phyloP scores from a whole-genome alignment of 179 eudicot species.

The Drosera spatulata region DNA sequence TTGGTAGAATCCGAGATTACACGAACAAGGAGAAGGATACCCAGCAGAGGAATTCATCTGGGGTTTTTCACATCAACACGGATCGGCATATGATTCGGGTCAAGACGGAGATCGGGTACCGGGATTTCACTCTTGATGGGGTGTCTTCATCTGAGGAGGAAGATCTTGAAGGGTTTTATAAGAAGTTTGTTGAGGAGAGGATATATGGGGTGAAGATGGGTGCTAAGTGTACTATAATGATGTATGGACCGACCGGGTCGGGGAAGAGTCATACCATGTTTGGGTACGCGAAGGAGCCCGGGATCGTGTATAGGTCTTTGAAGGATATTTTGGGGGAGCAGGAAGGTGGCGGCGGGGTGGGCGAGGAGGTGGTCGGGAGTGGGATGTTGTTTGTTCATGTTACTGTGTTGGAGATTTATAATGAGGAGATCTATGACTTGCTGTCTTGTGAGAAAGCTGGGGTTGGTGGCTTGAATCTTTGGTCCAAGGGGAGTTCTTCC shows the following conservation, averaged over 20 bases:
- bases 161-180: slow-evolving; percentile 71
- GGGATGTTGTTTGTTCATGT: slow-evolving; percentile 60
- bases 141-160: slow-evolving; percentile 70
- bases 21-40: slow-evolving; percentile 20
- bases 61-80: slow-evolving; percentile 27
- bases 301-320: slow-evolving; percentile 77
- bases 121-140: slow-evolving; percentile 80
- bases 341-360: slow-evolving; percentile 6
- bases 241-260: slow-evolving; percentile 80
- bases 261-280: slow-evolving; percentile 87
- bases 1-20: slow-evolving; percentile 64
- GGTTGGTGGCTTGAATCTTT: slow-evolving; percentile 62
- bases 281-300: slow-evolving; percentile 62
- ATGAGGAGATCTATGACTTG: slow-evolving; percentile 92
- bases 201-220: slow-evolving; percentile 88
- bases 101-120: slow-evolving; percentile 64
- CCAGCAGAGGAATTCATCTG: slow-evolving; percentile 18
- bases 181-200: slow-evolving; percentile 54
- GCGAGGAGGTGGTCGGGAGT: background rate
- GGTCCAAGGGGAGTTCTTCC: slow-evolving; percentile 78
- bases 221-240: slow-evolving; percentile 65
- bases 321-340: slow-evolving; percentile 59
- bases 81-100: slow-evolving; percentile 49
- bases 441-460: slow-evolving; percentile 33
- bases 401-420: slow-evolving; percentile 78